Base-by-base conservation (phyloP, 768 basidiomycete species). In the Hortiboletus flavorubellus region DNA sequence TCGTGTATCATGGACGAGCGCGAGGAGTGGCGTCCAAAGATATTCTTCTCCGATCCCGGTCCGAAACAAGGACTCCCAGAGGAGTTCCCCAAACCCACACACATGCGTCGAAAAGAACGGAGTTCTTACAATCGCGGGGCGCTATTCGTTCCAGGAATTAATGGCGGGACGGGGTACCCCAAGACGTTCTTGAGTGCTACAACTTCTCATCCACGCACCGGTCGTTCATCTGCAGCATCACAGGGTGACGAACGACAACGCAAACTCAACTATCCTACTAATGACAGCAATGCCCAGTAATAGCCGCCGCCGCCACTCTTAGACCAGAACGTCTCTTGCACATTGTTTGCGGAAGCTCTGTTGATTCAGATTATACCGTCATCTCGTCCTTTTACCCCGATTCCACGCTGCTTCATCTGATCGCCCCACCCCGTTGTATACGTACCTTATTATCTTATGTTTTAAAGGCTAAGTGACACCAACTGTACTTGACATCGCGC, bases 1-100 rank as follows among this genome's bases (percentile, higher is more conserved):
- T 93, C 91, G 29, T 79, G 85, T 51, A 90, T 93, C 55, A 93
- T 94, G 89, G 90, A 93, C 70, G 89, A 91, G 68, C 81, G 81
- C 34, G 86, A 87, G 65, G 79, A 81, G 14, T 93, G 89, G 87
- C 82, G 88, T 23, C 92, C 92, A 4, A 87, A 89, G 64, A 91
- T 94, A 52, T 91, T 89, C 69, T 86, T 85, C 66, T 88, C 91
- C 30, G 79, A 80, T 10, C 70, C 77, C 40, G 93, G 93, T 3
- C 80, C 82, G 8, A 75, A 83, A 49, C 81, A 86, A 70, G 93
- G 93, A 8, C 75, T 86, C 23, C 82, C 84, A 0, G 87, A 94
- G 65, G 86, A 86, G 26, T 93, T 93, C 72, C 91, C 91, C 2
- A 76, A 85, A 38, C 87, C 91, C 31, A 93, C 90, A 10, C 90